Base-by-base conservation (phyloP, 2,329 filamentous ascomycete species). In the Scopulariopsis brevicaulis region DNA sequence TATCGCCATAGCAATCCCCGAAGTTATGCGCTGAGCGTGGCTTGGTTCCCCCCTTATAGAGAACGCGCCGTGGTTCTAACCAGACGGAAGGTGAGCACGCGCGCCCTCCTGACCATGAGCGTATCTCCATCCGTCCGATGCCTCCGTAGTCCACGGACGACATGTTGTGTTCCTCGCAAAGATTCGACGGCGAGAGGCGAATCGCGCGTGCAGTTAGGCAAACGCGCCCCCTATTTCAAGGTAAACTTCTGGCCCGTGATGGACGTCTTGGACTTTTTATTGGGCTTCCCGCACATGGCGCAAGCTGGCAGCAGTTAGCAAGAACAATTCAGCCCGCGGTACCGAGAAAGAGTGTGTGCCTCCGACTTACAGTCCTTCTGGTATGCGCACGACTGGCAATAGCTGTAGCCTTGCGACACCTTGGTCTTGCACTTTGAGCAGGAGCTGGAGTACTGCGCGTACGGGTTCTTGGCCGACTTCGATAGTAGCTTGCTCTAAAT, bases 401-500 rank as follows among this genome's bases (percentile, higher is more conserved):
- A 81, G 54, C 79, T 80, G 65, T 77, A 76, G 14, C 83, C 83
- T 64, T 82, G 77, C 12, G 82, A 77, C n/a, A 82, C 76, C 67
- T 85, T 85, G 32, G 79, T 80, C 68, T 83, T 85, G 74, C 83
- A 86, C 46, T 74, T 76, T 10, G 77, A 75, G 64, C 83, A 86
- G 0, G 79, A 77, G 64, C 80, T 83, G 11, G 82, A 76, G 66
- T 86, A 85, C 57, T 81, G 77, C 2, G 82, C 82, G 63, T 84
- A 86, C 0, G 83, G 83, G 62, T 86, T 86, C 69, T 85, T 83
- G 35, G 84, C 84, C 53, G 78, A 76, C 63, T 84, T 81, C 59
- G 82, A 85, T 35, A 85, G 71, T 4, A 86, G 74, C 68, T 87
- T 86, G 69, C 79, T 85, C 82, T 84, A 58, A 11, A 24, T 24